These are phyloP conservation scores for Intubia oerlemansii DNA, from an alignment of 2,329 filamentous ascomycete genomes.

Conservation along the genomic window DNA sequence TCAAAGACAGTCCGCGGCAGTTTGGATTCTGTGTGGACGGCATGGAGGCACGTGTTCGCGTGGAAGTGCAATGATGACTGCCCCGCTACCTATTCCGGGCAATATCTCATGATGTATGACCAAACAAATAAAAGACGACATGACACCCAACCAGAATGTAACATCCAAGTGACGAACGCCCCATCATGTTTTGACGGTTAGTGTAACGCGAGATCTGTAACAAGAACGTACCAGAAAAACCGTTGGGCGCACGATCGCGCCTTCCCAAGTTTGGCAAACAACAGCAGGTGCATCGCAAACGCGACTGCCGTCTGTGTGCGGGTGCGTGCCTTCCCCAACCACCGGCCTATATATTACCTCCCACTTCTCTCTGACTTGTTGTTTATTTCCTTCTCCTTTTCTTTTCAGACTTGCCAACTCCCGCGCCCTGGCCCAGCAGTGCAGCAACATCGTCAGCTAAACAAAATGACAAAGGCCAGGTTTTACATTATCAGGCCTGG, in stretches of 20 bases:
- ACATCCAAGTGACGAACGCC: too few relatives aligned
- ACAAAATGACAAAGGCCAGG: conserved; percentile 8
- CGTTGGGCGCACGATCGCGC: too few relatives aligned
- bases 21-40: conserved; percentile 71
- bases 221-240: too few relatives aligned
- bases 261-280: too few relatives aligned
- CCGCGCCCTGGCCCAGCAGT: neutral
- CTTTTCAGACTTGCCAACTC: neutral
- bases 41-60: conserved; percentile 44
- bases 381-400: neutral
- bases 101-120: too few relatives aligned
- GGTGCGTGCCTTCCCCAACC: too few relatives aligned
- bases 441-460: neutral
- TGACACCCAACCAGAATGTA: neutral
- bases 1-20: conserved; percentile 59
- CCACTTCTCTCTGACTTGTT: too few relatives aligned
- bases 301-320: too few relatives aligned
- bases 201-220: too few relatives aligned
- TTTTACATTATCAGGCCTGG: conserved; percentile 24
- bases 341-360: too few relatives aligned
- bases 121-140: neutral
- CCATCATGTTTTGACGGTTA: too few relatives aligned
- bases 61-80: conserved; percentile 29
- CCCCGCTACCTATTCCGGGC: neutral
- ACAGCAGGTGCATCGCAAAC: too few relatives aligned